phyloP scores from a whole-genome alignment of 345 rosid species.

The Eucalyptus cloeziana region DNA sequence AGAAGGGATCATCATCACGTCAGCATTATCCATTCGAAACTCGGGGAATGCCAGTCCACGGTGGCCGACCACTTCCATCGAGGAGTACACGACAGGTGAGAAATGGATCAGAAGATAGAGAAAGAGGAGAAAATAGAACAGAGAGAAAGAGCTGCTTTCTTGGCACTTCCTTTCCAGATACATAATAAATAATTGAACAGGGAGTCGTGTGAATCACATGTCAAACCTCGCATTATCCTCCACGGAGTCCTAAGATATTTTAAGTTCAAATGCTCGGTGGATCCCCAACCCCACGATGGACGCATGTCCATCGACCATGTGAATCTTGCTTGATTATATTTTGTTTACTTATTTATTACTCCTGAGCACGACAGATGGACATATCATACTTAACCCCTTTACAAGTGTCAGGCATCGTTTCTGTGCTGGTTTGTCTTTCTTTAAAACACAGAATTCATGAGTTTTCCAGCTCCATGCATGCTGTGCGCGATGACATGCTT shows the following conservation, averaged over 20 bases:
- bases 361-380: neutral
- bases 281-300: neutral
- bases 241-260: neutral
- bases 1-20: neutral
- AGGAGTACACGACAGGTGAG: neutral
- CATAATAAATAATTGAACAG: neutral
- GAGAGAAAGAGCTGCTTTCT: neutral
- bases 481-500: neutral
- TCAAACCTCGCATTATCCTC: neutral
- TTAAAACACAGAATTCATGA: neutral
- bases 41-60: neutral
- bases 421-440: neutral
- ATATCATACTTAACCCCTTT: neutral
- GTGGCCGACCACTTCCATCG: neutral
- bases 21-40: neutral
- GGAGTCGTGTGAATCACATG: neutral
- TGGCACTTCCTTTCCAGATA: neutral
- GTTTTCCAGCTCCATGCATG: neutral
- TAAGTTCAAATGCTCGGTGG: neutral
- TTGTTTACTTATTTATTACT: neutral
- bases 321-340: neutral
- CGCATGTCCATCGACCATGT: neutral
- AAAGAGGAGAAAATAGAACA: neutral
- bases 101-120: neutral
- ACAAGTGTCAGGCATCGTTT: neutral